Evolutionary conservation across 176 grass and related monocot genomes (phyloP), one percentile per base, ranked within the genome.

Genomic region (Chloris gayana): DNA sequence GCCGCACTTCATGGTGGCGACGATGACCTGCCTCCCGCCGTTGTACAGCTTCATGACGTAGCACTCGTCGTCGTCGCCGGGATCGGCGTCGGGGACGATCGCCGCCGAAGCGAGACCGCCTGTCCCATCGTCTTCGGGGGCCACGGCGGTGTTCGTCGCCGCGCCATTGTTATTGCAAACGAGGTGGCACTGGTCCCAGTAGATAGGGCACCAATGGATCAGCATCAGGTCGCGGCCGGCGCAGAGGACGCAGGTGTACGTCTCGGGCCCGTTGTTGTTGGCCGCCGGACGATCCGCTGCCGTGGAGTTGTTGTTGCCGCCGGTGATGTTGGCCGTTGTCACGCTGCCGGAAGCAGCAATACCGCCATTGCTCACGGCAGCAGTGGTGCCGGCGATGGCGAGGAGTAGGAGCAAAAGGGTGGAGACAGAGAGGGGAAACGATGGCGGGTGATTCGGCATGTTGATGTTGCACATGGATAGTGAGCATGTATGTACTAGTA

Each of bases 111-210:
- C 56, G 56, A 9, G n/a, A 25, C 56, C 56, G 22, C n/a, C 24
- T n/a, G 9, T 6, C 5, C 9, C 56, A 2, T 10, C 22, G 7
- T 2, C 9, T 11, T 11, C 19, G 8, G 50, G 18, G 7, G 5
- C 17, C 0, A 18, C 49, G 49, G 18, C 49, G 49, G 17, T 21
- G 49, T 17, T 0, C 19, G 49, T 7, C 19, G 47, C 14, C 14
- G 45, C 0, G 47, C 14, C 4, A 0, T 14, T 2, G 15, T 50
- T 17, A 3, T 14, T 3, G 58, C 58, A 61, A 4, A 14, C 4
- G 24, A 61, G 58, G 58, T 61, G 58, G 58, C 58, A 61, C 58
- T 61, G n/a, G 58, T 61, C 58, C 58, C 58, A 61, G 58, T 61
- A 61, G 58, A 61, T 27, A 12, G 58, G 58, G 58, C 58, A 61